These are phyloP conservation scores for Silene latifolia DNA, from an alignment of 148 eudicot species.

Conservation along the genomic window DNA sequence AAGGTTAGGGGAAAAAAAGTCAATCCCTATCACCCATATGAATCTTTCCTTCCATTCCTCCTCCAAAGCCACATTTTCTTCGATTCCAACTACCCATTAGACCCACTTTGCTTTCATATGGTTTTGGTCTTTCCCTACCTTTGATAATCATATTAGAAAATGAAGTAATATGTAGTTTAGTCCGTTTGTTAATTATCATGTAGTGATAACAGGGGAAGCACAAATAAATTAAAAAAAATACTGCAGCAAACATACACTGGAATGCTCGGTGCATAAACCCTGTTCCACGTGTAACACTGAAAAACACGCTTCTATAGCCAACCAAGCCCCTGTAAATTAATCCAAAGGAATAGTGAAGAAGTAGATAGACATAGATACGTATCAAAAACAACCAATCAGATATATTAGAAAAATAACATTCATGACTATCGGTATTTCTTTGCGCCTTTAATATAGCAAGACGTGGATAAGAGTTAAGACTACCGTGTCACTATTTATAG, in stretches of 20 bases:
- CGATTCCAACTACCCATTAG: neutral
- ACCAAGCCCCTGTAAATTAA: constrained; percentile 84
- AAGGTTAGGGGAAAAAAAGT: neutral
- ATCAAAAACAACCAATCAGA: constrained; percentile 3
- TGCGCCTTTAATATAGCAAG: neutral
- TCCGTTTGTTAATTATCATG: neutral
- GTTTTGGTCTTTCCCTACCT: neutral
- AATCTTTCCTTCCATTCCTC: neutral
- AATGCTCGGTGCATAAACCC: constrained; percentile 99
- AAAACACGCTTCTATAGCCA: constrained; percentile 97
- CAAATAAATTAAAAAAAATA: neutral
- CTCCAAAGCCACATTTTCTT: neutral
- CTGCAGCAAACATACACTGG: constrained; percentile 46
- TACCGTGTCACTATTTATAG: neutral
- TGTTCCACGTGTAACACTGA: constrained; percentile 92
- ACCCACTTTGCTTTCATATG: neutral
- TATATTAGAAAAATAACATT: neutral
- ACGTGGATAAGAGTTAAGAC: neutral
- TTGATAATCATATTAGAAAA: neutral
- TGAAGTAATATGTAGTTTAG: neutral
- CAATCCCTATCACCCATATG: neutral
- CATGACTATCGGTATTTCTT: neutral
- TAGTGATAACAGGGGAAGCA: neutral
- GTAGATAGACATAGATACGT: neutral
- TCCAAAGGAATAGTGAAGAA: constrained; percentile 4